A percentile compares a stretch with the other conserved stretches of the same genome.
Evolutionary conservation across 768 basidiomycete genomes (phyloP).

Genomic region (Pseudohyphozyma bogoriensis): DNA sequence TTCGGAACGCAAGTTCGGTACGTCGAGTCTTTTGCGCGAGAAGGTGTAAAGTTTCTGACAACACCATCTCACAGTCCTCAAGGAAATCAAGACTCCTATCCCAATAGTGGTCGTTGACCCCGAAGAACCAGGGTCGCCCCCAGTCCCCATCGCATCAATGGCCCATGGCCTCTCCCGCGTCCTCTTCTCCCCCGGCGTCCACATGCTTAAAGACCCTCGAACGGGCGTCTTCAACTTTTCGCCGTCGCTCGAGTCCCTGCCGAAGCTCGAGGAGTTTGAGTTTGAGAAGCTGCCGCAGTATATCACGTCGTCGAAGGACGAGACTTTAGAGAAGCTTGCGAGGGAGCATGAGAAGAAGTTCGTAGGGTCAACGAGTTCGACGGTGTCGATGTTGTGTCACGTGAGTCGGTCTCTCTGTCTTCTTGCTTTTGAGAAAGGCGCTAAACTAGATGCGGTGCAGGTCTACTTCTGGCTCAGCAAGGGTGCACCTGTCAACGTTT

Average conservation of each 20-base stretch:
- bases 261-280: conserved; percentile 69
- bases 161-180: conserved; percentile 59
- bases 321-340: conserved; percentile 46
- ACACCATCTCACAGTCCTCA: no score
- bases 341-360: conserved; percentile 52
- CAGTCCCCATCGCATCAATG: conserved; percentile 46
- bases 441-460: conserved; percentile 40
- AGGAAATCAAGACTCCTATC: no score
- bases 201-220: conserved; percentile 77
- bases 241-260: conserved; percentile 56
- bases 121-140: no score
- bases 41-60: no score
- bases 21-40: no score
- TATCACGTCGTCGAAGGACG: conserved; percentile 64
- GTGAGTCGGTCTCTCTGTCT: conserved; percentile 4
- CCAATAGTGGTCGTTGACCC: no score
- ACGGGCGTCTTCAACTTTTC: conserved; percentile 78
- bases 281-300: conserved; percentile 68
- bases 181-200: conserved; percentile 68
- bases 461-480: conserved; percentile 79
- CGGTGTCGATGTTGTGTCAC: conserved; percentile 25
- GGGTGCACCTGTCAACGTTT: conserved; percentile 55
- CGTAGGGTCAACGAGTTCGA: conserved; percentile 74
- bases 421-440: not conserved
- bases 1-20: no score